Evolutionary conservation across 495 filamentous ascomycete genomes (phyloP).

Genomic region (Tuber borchii): DNA sequence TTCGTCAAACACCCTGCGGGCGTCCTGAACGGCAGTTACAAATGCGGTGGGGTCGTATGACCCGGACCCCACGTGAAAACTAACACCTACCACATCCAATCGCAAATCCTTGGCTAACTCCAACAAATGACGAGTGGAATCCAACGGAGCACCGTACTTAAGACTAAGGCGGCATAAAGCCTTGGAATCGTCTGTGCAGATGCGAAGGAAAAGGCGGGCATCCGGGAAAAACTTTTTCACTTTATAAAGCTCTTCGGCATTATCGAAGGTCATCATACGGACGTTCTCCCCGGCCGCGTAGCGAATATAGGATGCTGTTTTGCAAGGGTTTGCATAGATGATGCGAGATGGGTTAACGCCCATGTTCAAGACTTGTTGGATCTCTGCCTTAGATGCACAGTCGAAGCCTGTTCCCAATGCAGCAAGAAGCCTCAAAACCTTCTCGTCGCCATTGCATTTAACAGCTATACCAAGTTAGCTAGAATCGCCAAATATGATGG

Average conservation of each 20-base stretch:
- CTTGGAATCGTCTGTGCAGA: slow-evolving; percentile 90
- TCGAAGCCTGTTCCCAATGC: slow-evolving; percentile 91
- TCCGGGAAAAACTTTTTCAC: slow-evolving; percentile 82
- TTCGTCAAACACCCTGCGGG: slow-evolving; percentile 82
- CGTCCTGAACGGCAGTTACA: slow-evolving; percentile 80
- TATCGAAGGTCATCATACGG: slow-evolving; percentile 99
- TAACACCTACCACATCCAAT: slow-evolving; percentile 92
- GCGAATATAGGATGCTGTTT: slow-evolving; percentile 94
- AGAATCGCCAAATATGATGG: background rate
- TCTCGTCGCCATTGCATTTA: slow-evolving; percentile 94
- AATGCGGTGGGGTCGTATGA: slow-evolving; percentile 86
- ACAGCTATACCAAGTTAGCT: slow-evolving; percentile 60
- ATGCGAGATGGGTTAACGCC: slow-evolving; percentile 86
- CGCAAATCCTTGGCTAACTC: slow-evolving; percentile 75
- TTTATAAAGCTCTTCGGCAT: slow-evolving; percentile 95
- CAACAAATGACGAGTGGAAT: slow-evolving; percentile 68
- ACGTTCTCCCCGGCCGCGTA: slow-evolving; percentile 76
- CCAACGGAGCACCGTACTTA: slow-evolving; percentile 90
- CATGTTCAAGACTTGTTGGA: slow-evolving; percentile 77
- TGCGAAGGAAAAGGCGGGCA: slow-evolving; percentile 86
- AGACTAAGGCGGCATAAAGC: slow-evolving; percentile 88
- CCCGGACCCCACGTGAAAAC: slow-evolving; percentile 96
- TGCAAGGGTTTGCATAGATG: slow-evolving; percentile 98
- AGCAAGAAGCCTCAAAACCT: slow-evolving; percentile 79
- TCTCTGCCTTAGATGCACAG: slow-evolving; percentile 94